Evolutionary conservation across 2,329 filamentous ascomycete genomes (phyloP).

Genomic region (Aspergillus intermedius): DNA sequence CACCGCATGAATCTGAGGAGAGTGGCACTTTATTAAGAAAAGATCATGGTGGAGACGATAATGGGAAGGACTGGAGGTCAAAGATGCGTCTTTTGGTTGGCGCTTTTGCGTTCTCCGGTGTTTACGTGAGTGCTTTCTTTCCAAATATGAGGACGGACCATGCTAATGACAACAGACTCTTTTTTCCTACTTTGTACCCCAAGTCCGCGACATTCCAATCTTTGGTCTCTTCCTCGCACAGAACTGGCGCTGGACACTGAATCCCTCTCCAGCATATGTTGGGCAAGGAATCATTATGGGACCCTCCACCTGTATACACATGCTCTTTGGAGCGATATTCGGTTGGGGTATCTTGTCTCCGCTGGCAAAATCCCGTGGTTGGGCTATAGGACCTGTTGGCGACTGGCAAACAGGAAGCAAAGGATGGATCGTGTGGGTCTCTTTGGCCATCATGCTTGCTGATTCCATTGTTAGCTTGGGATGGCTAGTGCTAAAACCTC

Average conservation of each 20-base stretch:
- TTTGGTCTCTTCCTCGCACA: slow-evolving; percentile 68
- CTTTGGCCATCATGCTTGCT: slow-evolving; percentile 90
- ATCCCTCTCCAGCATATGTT: slow-evolving; percentile 93
- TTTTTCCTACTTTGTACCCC: slow-evolving; percentile 81
- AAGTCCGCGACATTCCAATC: slow-evolving; percentile 77
- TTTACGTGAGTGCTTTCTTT: slow-evolving; percentile 38
- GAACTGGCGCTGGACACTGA: slow-evolving; percentile 90
- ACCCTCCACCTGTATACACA: slow-evolving; percentile 86
- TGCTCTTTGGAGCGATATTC: slow-evolving; percentile 81
- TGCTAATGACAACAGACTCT: slow-evolving; percentile 57
- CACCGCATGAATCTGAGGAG: slow-evolving; percentile 29
- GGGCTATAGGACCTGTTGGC: slow-evolving; percentile 79
- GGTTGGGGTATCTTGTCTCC: slow-evolving; percentile 92
- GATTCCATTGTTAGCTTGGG: slow-evolving; percentile 85
- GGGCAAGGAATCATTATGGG: slow-evolving; percentile 99
- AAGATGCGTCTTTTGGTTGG: slow-evolving; percentile 55
- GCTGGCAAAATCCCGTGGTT: slow-evolving; percentile 73
- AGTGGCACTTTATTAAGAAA: slow-evolving; percentile 49
- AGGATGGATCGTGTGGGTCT: slow-evolving; percentile 98
- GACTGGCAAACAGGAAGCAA: slow-evolving; percentile 93
- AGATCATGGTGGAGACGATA: slow-evolving; percentile 21
- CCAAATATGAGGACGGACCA: not conserved
- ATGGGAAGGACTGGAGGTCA: slow-evolving; percentile 52
- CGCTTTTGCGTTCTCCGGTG: slow-evolving; percentile 55
- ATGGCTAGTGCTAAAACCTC: slow-evolving; percentile 64